Percentiles rank a stretch among this genome's conserved stretches.
Conservation (phyloP, 768 basidiomycete species). For the Grammothele lineata region DNA sequence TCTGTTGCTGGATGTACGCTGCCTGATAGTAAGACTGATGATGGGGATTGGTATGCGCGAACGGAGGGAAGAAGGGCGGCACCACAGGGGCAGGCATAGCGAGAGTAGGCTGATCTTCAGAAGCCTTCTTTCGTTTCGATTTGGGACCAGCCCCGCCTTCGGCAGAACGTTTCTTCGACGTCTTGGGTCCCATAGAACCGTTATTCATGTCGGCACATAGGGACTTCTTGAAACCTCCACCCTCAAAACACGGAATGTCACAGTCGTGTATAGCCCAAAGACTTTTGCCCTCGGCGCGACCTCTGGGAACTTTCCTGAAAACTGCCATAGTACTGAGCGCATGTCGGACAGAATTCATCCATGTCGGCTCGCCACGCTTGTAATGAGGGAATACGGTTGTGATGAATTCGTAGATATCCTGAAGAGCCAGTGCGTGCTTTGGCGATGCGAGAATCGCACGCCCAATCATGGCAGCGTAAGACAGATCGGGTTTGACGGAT, state of each 20-base stretch:
- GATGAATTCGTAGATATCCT: slow-evolving; percentile 97
- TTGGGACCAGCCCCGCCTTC: slow-evolving; percentile 15
- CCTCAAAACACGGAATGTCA: slow-evolving; percentile 77
- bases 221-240: slow-evolving; percentile 76
- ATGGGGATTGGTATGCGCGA: slow-evolving; percentile 41
- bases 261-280: slow-evolving; percentile 86
- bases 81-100: slow-evolving; percentile 21
- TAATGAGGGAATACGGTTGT: slow-evolving; percentile 92
- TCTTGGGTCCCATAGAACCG: slow-evolving; percentile 28
- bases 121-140: slow-evolving; percentile 29
- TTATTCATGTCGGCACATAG: slow-evolving; percentile 39
- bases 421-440: slow-evolving; percentile 80
- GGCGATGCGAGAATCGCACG: slow-evolving; percentile 88
- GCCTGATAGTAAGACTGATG: slow-evolving; percentile 75
- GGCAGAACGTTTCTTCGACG: slow-evolving; percentile 35
- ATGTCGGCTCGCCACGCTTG: slow-evolving; percentile 88
- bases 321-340: slow-evolving; percentile 89
- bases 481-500: slow-evolving; percentile 73
- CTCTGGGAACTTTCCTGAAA: slow-evolving; percentile 81
- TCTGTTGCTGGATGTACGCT: slow-evolving; percentile 40
- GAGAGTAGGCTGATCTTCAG: slow-evolving; percentile 13
- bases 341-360: slow-evolving; percentile 99
- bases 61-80: slow-evolving; percentile 26
- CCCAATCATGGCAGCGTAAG: slow-evolving; percentile 94
- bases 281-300: slow-evolving; percentile 74